These are phyloP conservation scores for Pseudozyma hubeiensis DNA, from an alignment of 1,284 basidiomycete genomes.

Conservation along the genomic window DNA sequence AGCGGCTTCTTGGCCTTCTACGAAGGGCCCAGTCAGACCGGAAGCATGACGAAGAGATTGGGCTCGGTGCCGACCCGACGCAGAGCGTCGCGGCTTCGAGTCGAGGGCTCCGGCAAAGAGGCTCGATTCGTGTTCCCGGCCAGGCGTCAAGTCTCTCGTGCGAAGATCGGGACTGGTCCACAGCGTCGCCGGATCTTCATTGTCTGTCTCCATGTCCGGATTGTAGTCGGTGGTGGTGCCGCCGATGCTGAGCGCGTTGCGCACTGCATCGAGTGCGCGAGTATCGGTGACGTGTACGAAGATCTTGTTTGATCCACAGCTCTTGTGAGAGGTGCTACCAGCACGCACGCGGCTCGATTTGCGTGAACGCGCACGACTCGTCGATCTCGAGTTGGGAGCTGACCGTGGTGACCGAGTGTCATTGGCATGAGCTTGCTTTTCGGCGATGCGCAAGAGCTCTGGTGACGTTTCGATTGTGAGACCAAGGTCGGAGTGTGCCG, in stretches of 20 bases:
- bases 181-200: constrained; percentile 22
- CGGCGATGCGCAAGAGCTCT: constrained; percentile 35
- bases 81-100: constrained; percentile 14
- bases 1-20: constrained; percentile 6
- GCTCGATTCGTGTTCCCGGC: constrained; percentile 19
- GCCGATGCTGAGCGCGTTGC: constrained; percentile 60
- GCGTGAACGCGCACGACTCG: constrained; percentile 46
- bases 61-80: constrained; percentile 15
- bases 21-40: constrained; percentile 12
- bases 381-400: constrained; percentile 37
- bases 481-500: constrained; percentile 25
- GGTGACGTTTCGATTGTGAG: constrained; percentile 51
- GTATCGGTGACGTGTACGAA: constrained; percentile 57
- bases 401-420: constrained; percentile 23
- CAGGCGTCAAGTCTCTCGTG: constrained; percentile 9
- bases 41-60: constrained; percentile 26
- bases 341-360: constrained; percentile 30
- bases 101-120: constrained; percentile 4
- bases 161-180: constrained; percentile 38
- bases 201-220: constrained; percentile 36
- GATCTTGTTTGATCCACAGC: constrained; percentile 43
- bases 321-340: constrained; percentile 26
- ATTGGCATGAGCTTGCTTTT: constrained; percentile 12
- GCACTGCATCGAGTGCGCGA: constrained; percentile 55
- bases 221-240: constrained; percentile 56